These are phyloP conservation scores for Miscanthus lutarioriparius DNA, from an alignment of 176 grass and related monocot genomes.

Conservation along the genomic window DNA sequence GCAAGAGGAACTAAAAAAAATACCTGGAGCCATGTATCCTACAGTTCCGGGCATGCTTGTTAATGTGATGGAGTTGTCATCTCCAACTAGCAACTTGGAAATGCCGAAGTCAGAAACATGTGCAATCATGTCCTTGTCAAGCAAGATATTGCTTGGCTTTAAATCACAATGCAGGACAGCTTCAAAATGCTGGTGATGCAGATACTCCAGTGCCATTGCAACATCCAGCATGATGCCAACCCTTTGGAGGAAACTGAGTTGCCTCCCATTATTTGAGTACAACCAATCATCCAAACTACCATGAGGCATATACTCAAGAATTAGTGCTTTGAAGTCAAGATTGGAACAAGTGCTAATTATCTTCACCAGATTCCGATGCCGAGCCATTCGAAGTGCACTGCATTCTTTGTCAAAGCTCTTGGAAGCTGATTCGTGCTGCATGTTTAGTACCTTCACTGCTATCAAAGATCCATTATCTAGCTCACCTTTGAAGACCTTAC, in stretches of 20 bases:
- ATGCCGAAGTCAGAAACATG: conserved; percentile 47
- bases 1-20: not conserved
- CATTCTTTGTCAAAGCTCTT: conserved; percentile 51
- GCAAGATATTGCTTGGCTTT: conserved; percentile 54
- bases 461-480: conserved; percentile 34
- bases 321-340: conserved; percentile 48
- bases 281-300: conserved; percentile 46
- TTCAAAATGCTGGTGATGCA: conserved; percentile 40
- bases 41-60: conserved; percentile 44
- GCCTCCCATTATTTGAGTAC: conserved; percentile 32
- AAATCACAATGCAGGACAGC: conserved; percentile 56
- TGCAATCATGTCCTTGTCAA: conserved; percentile 47
- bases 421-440: conserved; percentile 12
- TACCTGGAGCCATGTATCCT: conserved; percentile 56
- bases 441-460: conserved; percentile 47
- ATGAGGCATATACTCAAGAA: conserved; percentile 58
- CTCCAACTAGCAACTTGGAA: conserved; percentile 42
- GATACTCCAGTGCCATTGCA: conserved; percentile 50
- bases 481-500: conserved; percentile 47
- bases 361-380: conserved; percentile 47
- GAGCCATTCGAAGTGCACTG: conserved; percentile 31
- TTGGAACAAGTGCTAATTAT: conserved; percentile 50
- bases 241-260: conserved; percentile 42
- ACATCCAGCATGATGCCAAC: conserved; percentile 42
- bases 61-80: conserved; percentile 30